Percentiles rank a stretch among this genome's conserved stretches.
Evolutionary conservation across 75 land plant species (phyloP).

Genomic region (Picea glauca): DNA sequence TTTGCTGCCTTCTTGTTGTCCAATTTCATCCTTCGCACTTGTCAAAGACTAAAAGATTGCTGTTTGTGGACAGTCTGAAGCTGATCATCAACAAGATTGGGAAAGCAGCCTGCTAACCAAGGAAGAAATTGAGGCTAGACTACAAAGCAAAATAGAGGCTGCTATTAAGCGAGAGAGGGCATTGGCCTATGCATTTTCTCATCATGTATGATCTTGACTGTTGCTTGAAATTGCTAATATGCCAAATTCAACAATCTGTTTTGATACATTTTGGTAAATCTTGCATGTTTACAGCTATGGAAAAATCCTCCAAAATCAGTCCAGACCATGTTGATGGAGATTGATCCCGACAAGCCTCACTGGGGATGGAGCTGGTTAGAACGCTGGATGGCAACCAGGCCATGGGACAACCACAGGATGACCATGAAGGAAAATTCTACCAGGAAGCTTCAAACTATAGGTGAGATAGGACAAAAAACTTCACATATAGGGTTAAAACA

Average conservation of each 20-base stretch:
- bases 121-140: slow-evolving; percentile 52
- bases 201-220: slow-evolving; percentile 43
- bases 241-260: not conserved
- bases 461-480: not conserved
- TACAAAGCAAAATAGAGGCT: slow-evolving; percentile 59
- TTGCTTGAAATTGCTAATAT: not conserved
- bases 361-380: slow-evolving; percentile 92
- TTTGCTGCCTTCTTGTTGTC: not conserved
- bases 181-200: slow-evolving; percentile 84
- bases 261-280: not conserved
- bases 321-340: slow-evolving; percentile 22
- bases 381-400: slow-evolving; percentile 41
- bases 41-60: not conserved
- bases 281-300: slow-evolving; percentile 26
- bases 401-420: slow-evolving; percentile 23
- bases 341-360: slow-evolving; percentile 33
- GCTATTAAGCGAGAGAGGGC: slow-evolving; percentile 72
- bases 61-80: slow-evolving; percentile 27
- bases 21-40: not conserved
- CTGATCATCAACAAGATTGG: slow-evolving; percentile 49
- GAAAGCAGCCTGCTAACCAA: slow-evolving; percentile 64
- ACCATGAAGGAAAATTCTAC: not conserved
- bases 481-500: not conserved
- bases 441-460: not conserved
- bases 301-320: slow-evolving; percentile 38